These are phyloP conservation scores for Gnetum montanum DNA, from an alignment of 75 land plant genomes.

Conservation along the genomic window DNA sequence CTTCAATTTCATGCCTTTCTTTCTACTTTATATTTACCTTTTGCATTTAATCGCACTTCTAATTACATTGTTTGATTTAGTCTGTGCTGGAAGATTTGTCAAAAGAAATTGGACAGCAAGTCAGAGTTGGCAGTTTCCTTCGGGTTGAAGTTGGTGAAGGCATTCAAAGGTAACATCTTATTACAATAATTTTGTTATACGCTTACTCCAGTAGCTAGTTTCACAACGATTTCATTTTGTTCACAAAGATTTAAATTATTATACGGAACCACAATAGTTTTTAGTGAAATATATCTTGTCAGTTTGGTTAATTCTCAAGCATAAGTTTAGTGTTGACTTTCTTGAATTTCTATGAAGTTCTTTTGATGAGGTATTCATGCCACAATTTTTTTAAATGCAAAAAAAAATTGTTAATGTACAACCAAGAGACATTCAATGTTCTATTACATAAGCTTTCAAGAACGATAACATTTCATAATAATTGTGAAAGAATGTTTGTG, in stretches of 20 bases:
- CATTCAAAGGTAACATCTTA: conserved; percentile 45
- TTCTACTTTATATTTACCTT: neutral
- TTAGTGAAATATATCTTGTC: neutral
- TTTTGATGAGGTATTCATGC: too few species aligned
- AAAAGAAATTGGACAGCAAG: conserved; percentile 60
- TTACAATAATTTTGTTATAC: neutral
- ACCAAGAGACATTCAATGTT: too few species aligned
- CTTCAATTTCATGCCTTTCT: too few species aligned
- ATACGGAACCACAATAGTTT: neutral
- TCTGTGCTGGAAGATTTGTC: conserved; percentile 54
- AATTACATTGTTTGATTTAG: conserved; percentile 41
- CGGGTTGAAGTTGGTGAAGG: conserved; percentile 95
- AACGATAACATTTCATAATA: too few species aligned
- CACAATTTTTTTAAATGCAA: too few species aligned
- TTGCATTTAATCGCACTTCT: neutral
- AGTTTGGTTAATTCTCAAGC: neutral
- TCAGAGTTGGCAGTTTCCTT: conserved; percentile 57
- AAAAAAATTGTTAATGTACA: too few species aligned
- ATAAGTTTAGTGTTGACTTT: neutral
- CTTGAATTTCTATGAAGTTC: neutral
- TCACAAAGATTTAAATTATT: too few species aligned
- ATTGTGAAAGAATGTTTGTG: too few species aligned
- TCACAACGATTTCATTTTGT: too few species aligned
- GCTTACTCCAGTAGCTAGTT: neutral
- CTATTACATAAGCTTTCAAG: too few species aligned